Conservation (phyloP, 495 filamentous ascomycete genomes). For the Parathielavia hyrcaniae region DNA sequence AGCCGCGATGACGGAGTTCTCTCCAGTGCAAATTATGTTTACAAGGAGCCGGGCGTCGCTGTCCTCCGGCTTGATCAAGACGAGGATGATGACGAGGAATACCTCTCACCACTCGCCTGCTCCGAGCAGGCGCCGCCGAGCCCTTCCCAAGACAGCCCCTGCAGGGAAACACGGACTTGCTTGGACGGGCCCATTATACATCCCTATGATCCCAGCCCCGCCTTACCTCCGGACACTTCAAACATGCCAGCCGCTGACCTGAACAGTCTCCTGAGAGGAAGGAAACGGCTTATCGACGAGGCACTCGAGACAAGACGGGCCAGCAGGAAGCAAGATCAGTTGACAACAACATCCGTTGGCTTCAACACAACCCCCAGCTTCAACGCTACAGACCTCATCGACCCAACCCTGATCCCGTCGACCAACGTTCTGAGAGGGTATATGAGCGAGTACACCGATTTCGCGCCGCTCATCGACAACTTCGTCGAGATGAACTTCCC, state of each 20-base stretch:
- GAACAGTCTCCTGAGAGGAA: slow-evolving; percentile 14
- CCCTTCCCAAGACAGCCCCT: neutral
- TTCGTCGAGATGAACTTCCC: slow-evolving; percentile 40
- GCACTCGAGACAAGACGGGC: neutral
- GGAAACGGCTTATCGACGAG: slow-evolving; percentile 21
- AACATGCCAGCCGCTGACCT: slow-evolving; percentile 7
- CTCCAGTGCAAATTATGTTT: slow-evolving; percentile 40
- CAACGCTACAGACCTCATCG: slow-evolving; percentile 1
- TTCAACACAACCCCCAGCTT: no score
- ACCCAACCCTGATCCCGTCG: slow-evolving; percentile 1
- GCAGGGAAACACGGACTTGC: neutral
- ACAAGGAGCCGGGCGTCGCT: slow-evolving; percentile 49
- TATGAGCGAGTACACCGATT: slow-evolving; percentile 20
- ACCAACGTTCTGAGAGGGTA: slow-evolving; percentile 19
- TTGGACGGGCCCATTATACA: neutral
- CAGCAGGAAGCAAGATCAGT: neutral
- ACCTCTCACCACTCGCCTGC: slow-evolving; percentile 14
- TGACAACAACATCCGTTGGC: neutral
- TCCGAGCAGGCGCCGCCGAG: neutral
- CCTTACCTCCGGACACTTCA: neutral
- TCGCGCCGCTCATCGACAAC: slow-evolving; percentile 36
- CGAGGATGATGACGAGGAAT: slow-evolving; percentile 35
- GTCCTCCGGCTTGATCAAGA: slow-evolving; percentile 47
- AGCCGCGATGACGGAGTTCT: slow-evolving; percentile 25
- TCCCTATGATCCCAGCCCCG: neutral